Base-by-base conservation (phyloP, 768 basidiomycete species). In the Gyrodon lividus region DNA sequence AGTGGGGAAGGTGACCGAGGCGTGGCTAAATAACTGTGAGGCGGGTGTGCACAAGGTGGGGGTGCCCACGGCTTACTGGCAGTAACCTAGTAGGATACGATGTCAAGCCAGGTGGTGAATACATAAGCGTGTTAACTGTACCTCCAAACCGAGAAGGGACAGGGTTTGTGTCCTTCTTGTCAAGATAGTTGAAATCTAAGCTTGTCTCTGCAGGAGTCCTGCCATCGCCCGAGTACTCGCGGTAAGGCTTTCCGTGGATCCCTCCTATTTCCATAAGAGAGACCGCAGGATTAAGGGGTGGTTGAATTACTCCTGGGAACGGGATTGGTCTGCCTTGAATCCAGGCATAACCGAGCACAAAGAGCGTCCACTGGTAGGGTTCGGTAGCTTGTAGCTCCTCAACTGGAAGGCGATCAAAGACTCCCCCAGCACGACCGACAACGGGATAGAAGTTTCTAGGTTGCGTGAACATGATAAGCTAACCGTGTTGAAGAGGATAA, bases 361-460 rank as follows among this genome's bases (percentile, higher is more conserved):
- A 68, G 26, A 66, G 61, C 4, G 66, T 43, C 49, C 67, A 66
- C 33, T 66, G 65, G 48, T 60, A 50, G 4, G 62, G 60, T 16
- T 60, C 51, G 6, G 53, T 46, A 3, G 23, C 47, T 38, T 48
- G 10, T 46, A 67, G 35, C 23, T 59, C 55, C 43, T 68, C 43
- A 44, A 67, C 49, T 10, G 58, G 51, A 31, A 67, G 46, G 46
- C 65, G 65, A 28, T 65, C 56, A 28, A 55, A 61, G 24, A 50
- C 33, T 16, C 46, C 48, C 8, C 55, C 46, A 16, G 54, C 51
- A 28, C 56, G 53, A 46, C 65, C 65, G 7, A 46, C 45, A 23
- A 68, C 20, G 26, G 66, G 58, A 43, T 63, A 63, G 43, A 55
- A 55, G 52, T 52, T 48, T 44, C 26, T 12, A 30, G 30, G 30